These are phyloP conservation scores for Dittrichia graveolens DNA, from an alignment of 129 eudicot genomes.

Conservation along the genomic window DNA sequence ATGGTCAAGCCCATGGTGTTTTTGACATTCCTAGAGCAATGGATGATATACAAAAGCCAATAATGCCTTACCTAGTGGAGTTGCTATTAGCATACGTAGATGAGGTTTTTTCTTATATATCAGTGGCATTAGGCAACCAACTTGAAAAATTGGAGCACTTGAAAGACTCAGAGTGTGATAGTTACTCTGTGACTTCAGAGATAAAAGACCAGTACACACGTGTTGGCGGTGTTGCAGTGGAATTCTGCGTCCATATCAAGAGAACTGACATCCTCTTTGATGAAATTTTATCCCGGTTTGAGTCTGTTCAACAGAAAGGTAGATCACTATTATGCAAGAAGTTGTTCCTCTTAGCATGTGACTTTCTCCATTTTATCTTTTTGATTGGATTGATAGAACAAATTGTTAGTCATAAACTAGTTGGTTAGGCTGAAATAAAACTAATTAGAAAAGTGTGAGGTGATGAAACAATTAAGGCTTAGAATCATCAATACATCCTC, in stretches of 20 bases:
- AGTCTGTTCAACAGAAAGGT: constrained; percentile 83
- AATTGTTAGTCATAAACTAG: constrained; percentile 1
- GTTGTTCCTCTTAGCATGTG: constrained; percentile 8
- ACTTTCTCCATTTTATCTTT: constrained; percentile 5
- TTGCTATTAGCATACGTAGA: constrained; percentile 79
- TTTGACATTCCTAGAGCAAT: constrained; percentile 88
- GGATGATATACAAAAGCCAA: constrained; percentile 57
- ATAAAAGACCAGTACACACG: constrained; percentile 84
- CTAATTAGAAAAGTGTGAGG: constrained; percentile 1
- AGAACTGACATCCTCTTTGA: constrained; percentile 92
- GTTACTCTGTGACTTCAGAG: constrained; percentile 39
- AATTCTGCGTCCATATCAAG: constrained; percentile 82
- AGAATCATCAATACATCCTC: too few species aligned
- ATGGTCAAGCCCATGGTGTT: constrained; percentile 83
- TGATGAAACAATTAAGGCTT: too few species aligned
- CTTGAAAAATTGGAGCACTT: constrained; percentile 47
- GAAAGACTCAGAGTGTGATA: constrained; percentile 39
- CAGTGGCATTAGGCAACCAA: constrained; percentile 77
- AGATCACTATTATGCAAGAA: constrained; percentile 20
- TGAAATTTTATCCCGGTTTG: constrained; percentile 65
- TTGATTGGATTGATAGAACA: constrained; percentile 10
- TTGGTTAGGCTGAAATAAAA: constrained; percentile 26
- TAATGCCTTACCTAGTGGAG: constrained; percentile 82
- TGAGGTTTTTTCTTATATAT: constrained; percentile 91
- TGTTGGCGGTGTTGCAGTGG: constrained; percentile 99